Conservation (phyloP, 1,284 basidiomycete species). For the Ganoderma sp. region DNA sequence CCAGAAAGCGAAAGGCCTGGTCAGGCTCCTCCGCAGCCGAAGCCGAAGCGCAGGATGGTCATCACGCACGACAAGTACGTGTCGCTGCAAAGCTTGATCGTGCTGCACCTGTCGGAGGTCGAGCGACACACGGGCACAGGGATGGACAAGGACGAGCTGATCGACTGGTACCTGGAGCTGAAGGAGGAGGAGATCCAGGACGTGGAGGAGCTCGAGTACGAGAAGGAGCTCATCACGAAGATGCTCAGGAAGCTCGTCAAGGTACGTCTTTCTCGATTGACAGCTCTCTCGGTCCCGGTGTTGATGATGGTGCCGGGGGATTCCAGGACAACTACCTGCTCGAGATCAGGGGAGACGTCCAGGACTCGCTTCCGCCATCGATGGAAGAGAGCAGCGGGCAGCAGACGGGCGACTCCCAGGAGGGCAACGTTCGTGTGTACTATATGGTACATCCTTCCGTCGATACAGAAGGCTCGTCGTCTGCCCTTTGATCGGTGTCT, state of each 20-base stretch:
- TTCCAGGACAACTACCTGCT: conserved; percentile 84
- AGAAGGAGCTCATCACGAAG: conserved; percentile 90
- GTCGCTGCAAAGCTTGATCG: conserved; percentile 86
- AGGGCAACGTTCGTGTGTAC: conserved; percentile 68
- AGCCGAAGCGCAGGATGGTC: conserved; percentile 78
- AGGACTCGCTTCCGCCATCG: conserved; percentile 73
- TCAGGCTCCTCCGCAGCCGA: conserved; percentile 34
- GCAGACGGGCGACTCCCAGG: conserved; percentile 52
- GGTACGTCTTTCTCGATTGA: conserved; percentile 45
- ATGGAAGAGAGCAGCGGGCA: conserved; percentile 60
- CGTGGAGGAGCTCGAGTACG: conserved; percentile 90
- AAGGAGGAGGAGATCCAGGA: conserved; percentile 86
- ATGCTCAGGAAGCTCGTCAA: conserved; percentile 90
- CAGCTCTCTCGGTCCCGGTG: not conserved
- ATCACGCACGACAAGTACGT: conserved; percentile 97
- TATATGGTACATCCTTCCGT: conserved; percentile 86
- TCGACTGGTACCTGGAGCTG: conserved; percentile 96
- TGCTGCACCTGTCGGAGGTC: conserved; percentile 80
- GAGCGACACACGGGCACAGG: conserved; percentile 83
- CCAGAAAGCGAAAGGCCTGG: conserved; percentile 20
- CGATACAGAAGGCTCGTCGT: conserved; percentile 63
- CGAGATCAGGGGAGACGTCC: conserved; percentile 81
- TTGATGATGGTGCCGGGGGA: not conserved
- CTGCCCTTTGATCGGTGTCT: conserved; percentile 26
- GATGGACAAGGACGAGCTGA: conserved; percentile 86